Evolutionary conservation across 139 green algal species (phyloP).

Genomic region (Coccomyxa sp.): DNA sequence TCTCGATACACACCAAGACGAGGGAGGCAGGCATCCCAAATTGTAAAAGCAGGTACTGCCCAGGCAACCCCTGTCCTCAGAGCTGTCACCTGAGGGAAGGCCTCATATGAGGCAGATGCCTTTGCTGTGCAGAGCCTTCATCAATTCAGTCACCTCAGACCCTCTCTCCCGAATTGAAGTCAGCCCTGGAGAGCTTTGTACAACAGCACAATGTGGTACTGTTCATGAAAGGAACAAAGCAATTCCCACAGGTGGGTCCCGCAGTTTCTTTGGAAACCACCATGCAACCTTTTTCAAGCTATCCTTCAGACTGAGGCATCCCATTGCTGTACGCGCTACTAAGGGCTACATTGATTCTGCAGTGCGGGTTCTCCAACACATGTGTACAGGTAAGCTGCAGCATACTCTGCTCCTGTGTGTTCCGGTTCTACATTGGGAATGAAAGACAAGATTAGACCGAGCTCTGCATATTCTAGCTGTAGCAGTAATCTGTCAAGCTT

Average conservation of each 20-base stretch:
- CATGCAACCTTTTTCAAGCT: no score
- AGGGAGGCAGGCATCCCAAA: neutral
- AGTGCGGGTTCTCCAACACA: slow-evolving; percentile 96
- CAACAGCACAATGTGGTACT: slow-evolving; percentile 75
- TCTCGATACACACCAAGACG: no score
- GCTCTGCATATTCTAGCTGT: no score
- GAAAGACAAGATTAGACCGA: no score
- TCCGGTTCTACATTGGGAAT: no score
- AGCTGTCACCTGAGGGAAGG: neutral
- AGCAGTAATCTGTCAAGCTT: no score
- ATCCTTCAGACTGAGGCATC: neutral
- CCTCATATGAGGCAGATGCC: neutral
- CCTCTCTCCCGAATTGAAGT: slow-evolving; percentile 60
- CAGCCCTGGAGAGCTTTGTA: slow-evolving; percentile 70
- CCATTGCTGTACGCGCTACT: no score
- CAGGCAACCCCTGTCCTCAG: neutral
- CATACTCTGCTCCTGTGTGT: neutral
- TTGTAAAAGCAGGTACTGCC: neutral
- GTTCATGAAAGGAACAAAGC: slow-evolving; percentile 60
- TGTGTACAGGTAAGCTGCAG: slow-evolving; percentile 66
- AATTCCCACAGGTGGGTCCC: slow-evolving; percentile 4
- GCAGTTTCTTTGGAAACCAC: no score
- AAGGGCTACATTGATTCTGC: slow-evolving; percentile 33
- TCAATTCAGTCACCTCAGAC: slow-evolving; percentile 7
- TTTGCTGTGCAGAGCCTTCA: neutral